Conservation (phyloP, 1,284 basidiomycete genomes). For the Blastosporella zonata region DNA sequence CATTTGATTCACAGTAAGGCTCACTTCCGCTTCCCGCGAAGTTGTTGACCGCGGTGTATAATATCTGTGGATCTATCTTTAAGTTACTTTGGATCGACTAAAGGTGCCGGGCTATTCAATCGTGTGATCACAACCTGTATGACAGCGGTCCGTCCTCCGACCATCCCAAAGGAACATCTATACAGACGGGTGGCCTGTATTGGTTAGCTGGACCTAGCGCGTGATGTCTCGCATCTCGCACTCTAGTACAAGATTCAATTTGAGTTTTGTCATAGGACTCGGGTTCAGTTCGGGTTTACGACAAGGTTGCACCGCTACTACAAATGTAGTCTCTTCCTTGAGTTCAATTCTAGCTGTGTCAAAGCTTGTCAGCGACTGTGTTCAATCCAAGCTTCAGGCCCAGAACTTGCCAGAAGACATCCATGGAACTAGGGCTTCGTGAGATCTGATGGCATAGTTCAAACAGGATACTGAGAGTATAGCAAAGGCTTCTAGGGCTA, state of each 20-base stretch:
- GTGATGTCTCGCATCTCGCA: neutral
- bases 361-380: neutral
- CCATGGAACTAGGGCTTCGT: too few relatives aligned
- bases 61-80: neutral
- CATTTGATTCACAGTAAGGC: neutral
- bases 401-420: too few relatives aligned
- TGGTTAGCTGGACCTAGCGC: neutral
- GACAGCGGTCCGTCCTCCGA: conserved; percentile 7
- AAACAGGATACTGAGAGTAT: too few relatives aligned
- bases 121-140: conserved; percentile 8
- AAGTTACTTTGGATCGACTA: neutral
- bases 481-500: too few relatives aligned
- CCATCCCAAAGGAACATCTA: conserved; percentile 1
- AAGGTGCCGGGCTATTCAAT: neutral
- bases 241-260: neutral
- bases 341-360: neutral
- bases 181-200: neutral
- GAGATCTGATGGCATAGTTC: too few relatives aligned
- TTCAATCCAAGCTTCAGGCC: too few relatives aligned
- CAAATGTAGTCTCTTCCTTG: neutral
- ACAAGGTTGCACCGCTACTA: neutral
- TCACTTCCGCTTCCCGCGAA: neutral
- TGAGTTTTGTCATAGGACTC: neutral
- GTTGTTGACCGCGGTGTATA: neutral
- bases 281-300: neutral